These are phyloP conservation scores for Quercus glauca DNA, from an alignment of 306 rosid genomes.

Conservation along the genomic window DNA sequence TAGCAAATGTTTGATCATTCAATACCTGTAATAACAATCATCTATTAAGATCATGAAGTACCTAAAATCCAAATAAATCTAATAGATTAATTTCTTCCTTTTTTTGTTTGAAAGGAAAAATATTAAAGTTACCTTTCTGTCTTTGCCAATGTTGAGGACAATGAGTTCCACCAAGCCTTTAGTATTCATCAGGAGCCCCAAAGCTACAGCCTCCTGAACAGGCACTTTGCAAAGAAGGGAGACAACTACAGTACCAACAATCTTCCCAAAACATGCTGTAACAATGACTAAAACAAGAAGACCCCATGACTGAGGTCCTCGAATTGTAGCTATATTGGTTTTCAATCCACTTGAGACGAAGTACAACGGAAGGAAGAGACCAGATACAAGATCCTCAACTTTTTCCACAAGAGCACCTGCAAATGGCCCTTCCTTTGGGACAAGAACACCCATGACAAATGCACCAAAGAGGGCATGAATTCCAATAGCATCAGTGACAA, in stretches of 20 bases:
- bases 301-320: slow-evolving; percentile 82
- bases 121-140: slow-evolving; percentile 57
- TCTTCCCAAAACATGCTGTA: slow-evolving; percentile 86
- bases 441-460: slow-evolving; percentile 73
- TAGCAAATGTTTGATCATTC: slow-evolving; percentile 88
- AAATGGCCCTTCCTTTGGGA: slow-evolving; percentile 78
- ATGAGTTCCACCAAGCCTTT: slow-evolving; percentile 95
- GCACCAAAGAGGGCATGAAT: slow-evolving; percentile 96
- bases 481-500: slow-evolving; percentile 75
- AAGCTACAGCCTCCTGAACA: slow-evolving; percentile 55
- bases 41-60: not conserved
- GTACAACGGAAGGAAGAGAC: slow-evolving; percentile 76
- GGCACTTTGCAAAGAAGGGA: slow-evolving; percentile 60
- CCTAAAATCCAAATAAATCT: slow-evolving; percentile 3
- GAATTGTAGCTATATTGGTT: slow-evolving; percentile 73
- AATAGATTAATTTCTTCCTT: not conserved
- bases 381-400: slow-evolving; percentile 87
- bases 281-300: slow-evolving; percentile 62
- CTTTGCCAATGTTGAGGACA: slow-evolving; percentile 91
- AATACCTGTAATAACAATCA: slow-evolving; percentile 57
- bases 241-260: slow-evolving; percentile 58
- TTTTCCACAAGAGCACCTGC: slow-evolving; percentile 77
- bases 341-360: slow-evolving; percentile 92
- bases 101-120: not conserved
- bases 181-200: slow-evolving; percentile 83